Conservation (phyloP, 495 filamentous ascomycete genomes). For the Lophium mytilinum region DNA sequence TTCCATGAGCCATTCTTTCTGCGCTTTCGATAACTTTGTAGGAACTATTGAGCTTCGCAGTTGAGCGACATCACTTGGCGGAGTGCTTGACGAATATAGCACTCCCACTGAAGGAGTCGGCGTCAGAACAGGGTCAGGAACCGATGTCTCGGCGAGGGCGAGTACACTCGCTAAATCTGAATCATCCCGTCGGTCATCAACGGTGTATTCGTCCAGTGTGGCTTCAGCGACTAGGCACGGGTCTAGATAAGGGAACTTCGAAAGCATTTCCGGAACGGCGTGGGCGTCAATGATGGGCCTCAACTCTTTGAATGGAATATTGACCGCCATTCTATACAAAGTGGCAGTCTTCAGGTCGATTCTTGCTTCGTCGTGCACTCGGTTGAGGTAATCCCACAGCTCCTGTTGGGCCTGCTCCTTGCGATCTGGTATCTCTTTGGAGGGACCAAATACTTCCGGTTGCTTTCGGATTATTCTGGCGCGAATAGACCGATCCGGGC, state of each 20-base stretch:
- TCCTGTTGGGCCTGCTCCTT: conserved; percentile 20
- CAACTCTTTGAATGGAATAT: neutral
- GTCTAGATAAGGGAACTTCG: conserved; percentile 13
- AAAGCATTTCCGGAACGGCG: neutral
- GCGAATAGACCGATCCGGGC: conserved; percentile 34
- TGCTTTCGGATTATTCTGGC: conserved; percentile 21
- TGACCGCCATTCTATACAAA: conserved; percentile 11
- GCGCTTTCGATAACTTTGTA: conserved; percentile 39
- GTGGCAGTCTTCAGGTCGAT: conserved; percentile 21
- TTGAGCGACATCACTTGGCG: conserved; percentile 6
- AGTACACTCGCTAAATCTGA: conserved; percentile 5
- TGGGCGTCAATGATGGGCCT: neutral
- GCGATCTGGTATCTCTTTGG: conserved; percentile 17
- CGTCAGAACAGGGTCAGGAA: conserved; percentile 1
- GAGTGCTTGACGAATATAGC: conserved; percentile 4
- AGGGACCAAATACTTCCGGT: conserved; percentile 27
- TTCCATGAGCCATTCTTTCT: conserved; percentile 51
- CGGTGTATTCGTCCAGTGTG: neutral
- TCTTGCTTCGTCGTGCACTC: conserved; percentile 7
- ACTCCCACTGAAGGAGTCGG: conserved; percentile 2
- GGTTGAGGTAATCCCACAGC: conserved; percentile 29
- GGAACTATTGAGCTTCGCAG: conserved; percentile 32
- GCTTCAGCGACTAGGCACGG: conserved; percentile 10
- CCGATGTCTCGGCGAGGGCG: conserved; percentile 5
- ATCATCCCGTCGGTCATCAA: neutral